Conservation (phyloP, 2,329 filamentous ascomycete genomes). For the Bipolaris sorokiniana region DNA sequence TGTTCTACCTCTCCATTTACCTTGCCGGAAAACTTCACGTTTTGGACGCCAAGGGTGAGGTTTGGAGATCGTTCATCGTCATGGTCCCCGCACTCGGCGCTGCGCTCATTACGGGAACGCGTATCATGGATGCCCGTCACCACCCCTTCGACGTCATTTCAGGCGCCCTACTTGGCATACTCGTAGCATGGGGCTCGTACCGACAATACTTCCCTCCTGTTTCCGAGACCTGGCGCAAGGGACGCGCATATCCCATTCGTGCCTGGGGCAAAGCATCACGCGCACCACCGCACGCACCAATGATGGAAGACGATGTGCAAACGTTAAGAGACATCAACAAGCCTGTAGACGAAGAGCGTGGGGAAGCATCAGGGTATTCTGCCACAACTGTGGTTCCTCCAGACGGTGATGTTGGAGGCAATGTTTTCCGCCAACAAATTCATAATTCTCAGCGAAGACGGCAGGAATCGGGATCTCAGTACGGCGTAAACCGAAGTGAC, state of each 20-base stretch:
- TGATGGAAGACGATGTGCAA: constrained; percentile 41
- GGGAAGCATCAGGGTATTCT: constrained; percentile 40
- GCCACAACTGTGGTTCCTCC: constrained; percentile 29
- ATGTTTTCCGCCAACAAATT: constrained; percentile 50
- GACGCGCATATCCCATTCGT: constrained; percentile 64
- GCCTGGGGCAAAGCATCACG: constrained; percentile 57
- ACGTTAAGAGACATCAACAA: constrained; percentile 37
- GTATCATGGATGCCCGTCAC: constrained; percentile 67
- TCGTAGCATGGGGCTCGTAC: constrained; percentile 61
- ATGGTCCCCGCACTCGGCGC: constrained; percentile 61
- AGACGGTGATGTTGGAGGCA: constrained; percentile 31
- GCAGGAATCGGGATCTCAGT: constrained; percentile 31
- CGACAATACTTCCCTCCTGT: constrained; percentile 66
- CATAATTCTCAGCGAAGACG: constrained; percentile 46
- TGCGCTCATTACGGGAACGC: constrained; percentile 61
- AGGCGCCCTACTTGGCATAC: constrained; percentile 60
- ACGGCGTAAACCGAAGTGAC: constrained; percentile 41
- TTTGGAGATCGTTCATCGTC: constrained; percentile 64
- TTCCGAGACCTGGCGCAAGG: constrained; percentile 62
- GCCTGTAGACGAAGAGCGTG: constrained; percentile 43
- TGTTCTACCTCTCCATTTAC: constrained; percentile 66
- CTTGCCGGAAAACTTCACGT: constrained; percentile 65
- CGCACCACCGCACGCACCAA: constrained; percentile 38
- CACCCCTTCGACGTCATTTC: constrained; percentile 67
- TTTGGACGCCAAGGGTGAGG: constrained; percentile 65